phyloP scores from a whole-genome alignment of 78 protist genomes.

The Polysphondylium violaceum region DNA sequence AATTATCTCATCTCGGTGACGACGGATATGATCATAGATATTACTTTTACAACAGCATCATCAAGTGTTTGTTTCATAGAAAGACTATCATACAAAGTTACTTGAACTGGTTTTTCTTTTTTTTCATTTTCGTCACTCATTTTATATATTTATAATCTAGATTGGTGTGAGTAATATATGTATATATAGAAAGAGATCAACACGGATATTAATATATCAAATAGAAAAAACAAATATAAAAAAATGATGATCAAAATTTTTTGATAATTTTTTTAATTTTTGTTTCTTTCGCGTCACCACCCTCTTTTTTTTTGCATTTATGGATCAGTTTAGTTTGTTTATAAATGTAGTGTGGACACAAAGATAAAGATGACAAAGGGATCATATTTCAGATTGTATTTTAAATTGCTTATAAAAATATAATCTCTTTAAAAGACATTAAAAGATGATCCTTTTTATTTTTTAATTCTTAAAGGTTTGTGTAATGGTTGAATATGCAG shows the following conservation, averaged over 20 bases:
- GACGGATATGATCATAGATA: no score
- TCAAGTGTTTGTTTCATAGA: slow-evolving; percentile 62
- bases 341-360: no score
- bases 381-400: background rate
- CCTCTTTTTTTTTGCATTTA: background rate
- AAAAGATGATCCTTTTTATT: no score
- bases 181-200: no score
- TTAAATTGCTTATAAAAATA: background rate
- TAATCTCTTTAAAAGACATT: background rate
- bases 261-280: background rate
- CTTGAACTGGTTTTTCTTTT: slow-evolving; percentile 22
- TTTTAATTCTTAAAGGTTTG: no score
- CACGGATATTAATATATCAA: background rate
- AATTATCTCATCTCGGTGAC: background rate
- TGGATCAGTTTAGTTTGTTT: no score
- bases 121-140: background rate
- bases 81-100: slow-evolving; percentile 31
- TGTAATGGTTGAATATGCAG: no score
- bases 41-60: slow-evolving; percentile 65
- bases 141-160: background rate
- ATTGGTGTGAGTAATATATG: no score
- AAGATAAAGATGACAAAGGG: background rate
- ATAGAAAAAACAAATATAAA: background rate
- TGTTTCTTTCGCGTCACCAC: background rate
- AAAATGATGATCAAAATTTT: background rate